Base-by-base conservation (phyloP, 2,329 filamentous ascomycete species). In the Cercospora sp. region DNA sequence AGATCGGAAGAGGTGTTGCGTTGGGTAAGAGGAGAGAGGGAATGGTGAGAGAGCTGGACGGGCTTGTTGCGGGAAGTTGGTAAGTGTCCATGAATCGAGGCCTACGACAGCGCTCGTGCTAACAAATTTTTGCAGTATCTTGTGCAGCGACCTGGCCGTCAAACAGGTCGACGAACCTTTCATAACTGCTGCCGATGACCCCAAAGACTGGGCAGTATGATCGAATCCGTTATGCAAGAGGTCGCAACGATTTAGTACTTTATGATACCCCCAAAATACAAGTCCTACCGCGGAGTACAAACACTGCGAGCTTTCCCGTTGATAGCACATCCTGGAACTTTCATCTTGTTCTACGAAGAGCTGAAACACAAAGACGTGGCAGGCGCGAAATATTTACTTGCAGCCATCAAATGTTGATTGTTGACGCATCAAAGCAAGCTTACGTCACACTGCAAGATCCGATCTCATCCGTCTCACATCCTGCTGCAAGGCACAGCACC, bases 91-190 rank as follows among this genome's bases (percentile, higher is more conserved):
- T 23, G 23, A 2, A 23, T 23, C 2, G 23, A 23, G 23, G 2
- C 23, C 23, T 23, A 23, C 2, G 23, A 23, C 23, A 23, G 1
- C 28, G 28, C 40, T 67, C 45, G 9, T 57, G 95, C 67, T 71
- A 45, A 71, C 62, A 8, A 5, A 1, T 16, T 28, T 28, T 30
- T 13, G 13, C 20, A 72, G 94, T 84, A 93, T 98, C 64, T 83
- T 99, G 20, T 99, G 95, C 80, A 94, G 93, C 77, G 95, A 99
- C 72, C 88, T 96, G 81, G 95, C 94, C 2, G 97, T 99, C 76
- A 96, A 94, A 82, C 88, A 91, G 75, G 92, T 99, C 67, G 93
- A 97, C 75, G 93, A 97, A 82, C 94, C 95, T 0, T 98, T 99
- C 77, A 88, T 98, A 66, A 87, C 86, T 40, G 82, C 85, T 4